Conservation (phyloP, 2,329 filamentous ascomycete species). For the Leptographium wingfieldii region DNA sequence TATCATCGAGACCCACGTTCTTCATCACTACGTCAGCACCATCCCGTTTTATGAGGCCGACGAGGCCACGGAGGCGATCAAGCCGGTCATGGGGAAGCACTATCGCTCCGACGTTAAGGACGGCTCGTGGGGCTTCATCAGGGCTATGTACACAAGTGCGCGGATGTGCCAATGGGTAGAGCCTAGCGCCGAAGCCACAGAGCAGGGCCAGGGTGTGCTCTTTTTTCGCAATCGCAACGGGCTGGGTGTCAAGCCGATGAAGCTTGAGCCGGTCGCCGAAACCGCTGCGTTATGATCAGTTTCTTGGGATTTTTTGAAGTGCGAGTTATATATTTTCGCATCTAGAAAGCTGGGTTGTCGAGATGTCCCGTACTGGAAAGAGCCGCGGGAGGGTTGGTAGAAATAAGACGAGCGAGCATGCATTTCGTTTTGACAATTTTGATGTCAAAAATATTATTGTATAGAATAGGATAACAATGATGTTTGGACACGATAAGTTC, state of each 20-base stretch:
- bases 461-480: not conserved
- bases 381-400: no score
- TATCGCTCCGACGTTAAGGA: conserved; percentile 74
- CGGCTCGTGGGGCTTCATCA: conserved; percentile 72
- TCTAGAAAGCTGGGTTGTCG: not conserved
- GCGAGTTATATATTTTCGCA: not conserved
- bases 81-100: conserved; percentile 87
- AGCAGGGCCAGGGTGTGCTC: conserved; percentile 69
- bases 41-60: conserved; percentile 47
- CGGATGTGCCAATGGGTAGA: conserved; percentile 97
- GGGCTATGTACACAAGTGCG: conserved; percentile 66
- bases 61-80: conserved; percentile 24
- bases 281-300: no score
- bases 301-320: not conserved
- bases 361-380: not conserved
- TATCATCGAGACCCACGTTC: conserved; percentile 92
- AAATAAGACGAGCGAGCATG: not conserved
- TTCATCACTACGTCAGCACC: conserved; percentile 90
- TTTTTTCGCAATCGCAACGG: conserved; percentile 96
- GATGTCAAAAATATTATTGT: not conserved
- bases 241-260: conserved; percentile 46
- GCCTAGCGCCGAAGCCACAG: conserved; percentile 68
- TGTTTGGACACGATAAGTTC: no score
- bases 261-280: conserved; percentile 4
- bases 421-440: not conserved